Conservation (phyloP, 345 rosid genomes). For the Aurinia saxatilis region DNA sequence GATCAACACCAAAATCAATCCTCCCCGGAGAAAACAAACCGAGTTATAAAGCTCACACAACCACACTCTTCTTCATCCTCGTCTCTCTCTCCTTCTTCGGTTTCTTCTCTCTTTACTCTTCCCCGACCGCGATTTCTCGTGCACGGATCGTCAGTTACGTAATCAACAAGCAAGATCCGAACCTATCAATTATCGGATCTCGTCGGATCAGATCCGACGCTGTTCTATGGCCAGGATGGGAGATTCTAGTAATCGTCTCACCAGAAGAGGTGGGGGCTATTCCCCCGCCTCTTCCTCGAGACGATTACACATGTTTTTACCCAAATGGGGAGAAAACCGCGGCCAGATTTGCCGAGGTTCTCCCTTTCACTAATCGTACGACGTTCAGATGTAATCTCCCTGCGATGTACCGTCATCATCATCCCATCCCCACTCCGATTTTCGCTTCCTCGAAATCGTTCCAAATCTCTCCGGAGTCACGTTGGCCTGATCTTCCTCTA, state of each 20-base stretch:
- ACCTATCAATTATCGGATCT: background rate
- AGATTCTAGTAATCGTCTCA: conserved; percentile 44
- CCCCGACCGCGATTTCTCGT: conserved; percentile 14
- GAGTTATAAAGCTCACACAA: conserved; percentile 18
- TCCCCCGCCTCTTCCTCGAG: background rate
- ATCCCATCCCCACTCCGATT: conserved; percentile 45
- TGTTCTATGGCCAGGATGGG: conserved; percentile 72
- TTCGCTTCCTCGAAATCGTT: conserved; percentile 26
- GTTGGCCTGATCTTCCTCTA: conserved; percentile 34
- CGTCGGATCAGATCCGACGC: conserved; percentile 33
- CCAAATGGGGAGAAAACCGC: conserved; percentile 43
- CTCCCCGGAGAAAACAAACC: background rate
- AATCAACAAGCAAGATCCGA: conserved; percentile 2
- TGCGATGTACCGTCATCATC: conserved; percentile 32
- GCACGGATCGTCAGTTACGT: background rate
- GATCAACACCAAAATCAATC: conserved; percentile 4
- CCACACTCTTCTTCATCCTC: conserved; percentile 27
- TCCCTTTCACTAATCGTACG: conserved; percentile 45
- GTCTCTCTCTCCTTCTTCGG: conserved; percentile 22
- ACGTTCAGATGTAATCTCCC: conserved; percentile 62
- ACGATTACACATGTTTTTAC: conserved; percentile 45
- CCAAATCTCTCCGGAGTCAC: background rate
- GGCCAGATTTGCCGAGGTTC: conserved; percentile 42
- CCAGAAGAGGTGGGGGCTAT: conserved; percentile 6
- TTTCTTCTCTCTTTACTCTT: conserved; percentile 22